Evolutionary conservation across 768 basidiomycete species (phyloP).

Genomic region (Phanerochaete sordida): DNA sequence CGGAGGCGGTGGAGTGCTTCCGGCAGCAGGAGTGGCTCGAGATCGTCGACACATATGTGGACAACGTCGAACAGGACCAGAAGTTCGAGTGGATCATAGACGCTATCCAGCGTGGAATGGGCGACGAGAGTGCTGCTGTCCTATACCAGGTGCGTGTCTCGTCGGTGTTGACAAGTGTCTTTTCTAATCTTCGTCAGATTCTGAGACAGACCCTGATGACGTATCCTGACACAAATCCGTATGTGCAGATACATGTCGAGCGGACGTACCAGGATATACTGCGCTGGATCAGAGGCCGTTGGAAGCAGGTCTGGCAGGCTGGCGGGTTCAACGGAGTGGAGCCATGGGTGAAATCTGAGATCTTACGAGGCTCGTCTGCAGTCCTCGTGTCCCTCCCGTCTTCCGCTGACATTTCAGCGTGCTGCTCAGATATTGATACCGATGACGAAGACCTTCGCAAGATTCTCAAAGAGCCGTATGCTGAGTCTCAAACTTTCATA

Average conservation of each 20-base stretch:
- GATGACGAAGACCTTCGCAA: too few species aligned
- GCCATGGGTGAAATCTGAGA: slow-evolving; percentile 83
- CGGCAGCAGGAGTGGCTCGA: slow-evolving; percentile 66
- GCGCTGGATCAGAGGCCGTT: too few species aligned
- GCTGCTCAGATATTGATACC: too few species aligned
- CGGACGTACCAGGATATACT: too few species aligned
- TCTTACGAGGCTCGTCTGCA: slow-evolving; percentile 65
- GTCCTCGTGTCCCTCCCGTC: too few species aligned
- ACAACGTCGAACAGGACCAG: slow-evolving; percentile 72
- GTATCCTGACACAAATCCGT: too few species aligned
- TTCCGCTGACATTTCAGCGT: too few species aligned
- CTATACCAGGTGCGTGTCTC: slow-evolving; percentile 67
- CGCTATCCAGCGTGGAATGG: slow-evolving; percentile 55
- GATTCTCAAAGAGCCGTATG: too few species aligned
- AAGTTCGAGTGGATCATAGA: slow-evolving; percentile 73
- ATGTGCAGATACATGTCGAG: too few species aligned
- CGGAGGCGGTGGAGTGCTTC: slow-evolving; percentile 62
- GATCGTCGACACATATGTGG: slow-evolving; percentile 68
- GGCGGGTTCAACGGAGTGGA: slow-evolving; percentile 78
- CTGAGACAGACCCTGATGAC: too few species aligned
- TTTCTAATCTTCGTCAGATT: slow-evolving; percentile 36
- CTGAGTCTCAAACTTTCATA: too few species aligned
- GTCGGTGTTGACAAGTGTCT: slow-evolving; percentile 46
- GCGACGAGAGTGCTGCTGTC: slow-evolving; percentile 54
- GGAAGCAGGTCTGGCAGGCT: too few species aligned